Evolutionary conservation across 345 rosid genomes (phyloP).

Genomic region (Citrus reticulata): DNA sequence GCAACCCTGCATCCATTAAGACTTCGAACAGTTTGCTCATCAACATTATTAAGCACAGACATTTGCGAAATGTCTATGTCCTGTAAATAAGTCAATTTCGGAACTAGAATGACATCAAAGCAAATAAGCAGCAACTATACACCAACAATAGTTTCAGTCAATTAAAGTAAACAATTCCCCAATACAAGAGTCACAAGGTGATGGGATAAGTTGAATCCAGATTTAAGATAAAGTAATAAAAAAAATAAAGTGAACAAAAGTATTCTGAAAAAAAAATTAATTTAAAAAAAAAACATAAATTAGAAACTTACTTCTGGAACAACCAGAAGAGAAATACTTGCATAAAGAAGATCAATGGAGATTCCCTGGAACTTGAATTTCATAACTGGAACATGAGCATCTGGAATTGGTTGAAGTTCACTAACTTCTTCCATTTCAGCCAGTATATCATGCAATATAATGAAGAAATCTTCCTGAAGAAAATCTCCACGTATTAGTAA

Average conservation of each 20-base stretch:
- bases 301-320: conserved; percentile 69
- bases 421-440: conserved; percentile 80
- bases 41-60: conserved; percentile 66
- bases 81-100: conserved; percentile 36
- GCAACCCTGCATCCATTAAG: conserved; percentile 99
- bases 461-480: conserved; percentile 81
- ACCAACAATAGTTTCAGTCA: background rate
- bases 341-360: conserved; percentile 91
- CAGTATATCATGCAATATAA: conserved; percentile 57
- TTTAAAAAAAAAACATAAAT: background rate
- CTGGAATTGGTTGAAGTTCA: conserved; percentile 91
- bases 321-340: conserved; percentile 73
- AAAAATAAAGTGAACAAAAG: background rate
- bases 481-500: conserved; percentile 4
- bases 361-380: conserved; percentile 89
- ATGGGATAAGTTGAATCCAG: background rate
- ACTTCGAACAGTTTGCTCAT: conserved; percentile 91
- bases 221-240: background rate
- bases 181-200: background rate
- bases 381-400: conserved; percentile 98
- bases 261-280: background rate
- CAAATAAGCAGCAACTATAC: background rate
- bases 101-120: conserved; percentile 4
- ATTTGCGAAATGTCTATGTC: conserved; percentile 77
- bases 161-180: background rate